These are phyloP conservation scores for Cymbopogon citratus DNA, from an alignment of 176 grass and related monocot species.

Conservation along the genomic window DNA sequence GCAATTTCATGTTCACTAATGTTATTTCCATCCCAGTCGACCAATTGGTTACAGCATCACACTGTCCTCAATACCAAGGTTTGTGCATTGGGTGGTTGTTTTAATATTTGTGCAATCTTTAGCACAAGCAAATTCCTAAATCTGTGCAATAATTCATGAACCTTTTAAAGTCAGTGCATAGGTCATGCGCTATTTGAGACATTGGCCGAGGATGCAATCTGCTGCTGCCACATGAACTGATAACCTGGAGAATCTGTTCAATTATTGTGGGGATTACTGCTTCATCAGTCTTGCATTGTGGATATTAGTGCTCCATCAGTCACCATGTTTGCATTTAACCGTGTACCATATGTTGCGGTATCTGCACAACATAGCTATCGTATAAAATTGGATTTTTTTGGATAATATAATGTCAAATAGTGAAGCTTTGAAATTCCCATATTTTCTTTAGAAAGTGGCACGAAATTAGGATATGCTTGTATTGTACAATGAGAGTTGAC, in stretches of 20 bases:
- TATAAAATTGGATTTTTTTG: not conserved
- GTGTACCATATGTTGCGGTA: not conserved
- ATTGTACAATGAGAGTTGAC: too few relatives aligned
- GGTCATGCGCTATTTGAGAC: not conserved
- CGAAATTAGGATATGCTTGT: not conserved
- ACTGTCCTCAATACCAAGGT: not conserved
- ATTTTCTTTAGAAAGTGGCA: not conserved
- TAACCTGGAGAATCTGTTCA: not conserved
- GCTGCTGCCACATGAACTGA: not conserved
- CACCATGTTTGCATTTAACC: not conserved
- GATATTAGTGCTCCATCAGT: not conserved
- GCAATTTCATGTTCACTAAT: constrained; percentile 20
- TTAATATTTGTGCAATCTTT: not conserved
- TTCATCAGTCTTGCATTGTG: not conserved
- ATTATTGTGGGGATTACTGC: not conserved
- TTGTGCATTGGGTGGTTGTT: not conserved
- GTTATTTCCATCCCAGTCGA: constrained; percentile 3
- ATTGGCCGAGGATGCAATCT: not conserved
- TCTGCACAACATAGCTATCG: not conserved
- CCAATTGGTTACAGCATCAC: not conserved
- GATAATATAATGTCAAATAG: not conserved
- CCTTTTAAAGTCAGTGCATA: not conserved
- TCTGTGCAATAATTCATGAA: not conserved
- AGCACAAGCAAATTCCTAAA: not conserved
- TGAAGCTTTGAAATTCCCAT: not conserved